Base-by-base conservation (phyloP, 148 eudicot species). In the Nepenthes mirabilis region DNA sequence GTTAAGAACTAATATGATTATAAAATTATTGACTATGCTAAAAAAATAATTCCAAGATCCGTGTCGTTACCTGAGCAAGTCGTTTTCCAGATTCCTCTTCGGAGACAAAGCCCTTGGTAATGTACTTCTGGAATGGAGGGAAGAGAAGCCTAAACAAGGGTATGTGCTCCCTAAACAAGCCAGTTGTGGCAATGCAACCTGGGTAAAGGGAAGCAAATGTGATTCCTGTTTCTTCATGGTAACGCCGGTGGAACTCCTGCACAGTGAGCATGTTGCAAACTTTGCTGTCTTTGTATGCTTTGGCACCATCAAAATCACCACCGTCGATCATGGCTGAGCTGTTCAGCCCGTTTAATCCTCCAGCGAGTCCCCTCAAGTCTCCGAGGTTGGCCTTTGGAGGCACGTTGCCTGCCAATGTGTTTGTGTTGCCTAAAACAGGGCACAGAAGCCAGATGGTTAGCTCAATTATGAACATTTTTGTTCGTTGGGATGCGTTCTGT, bases 251-350 rank as follows among this genome's bases (percentile, higher is more conserved):
- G 70, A 91, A 78, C 65, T 91, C 97, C 71, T 87, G 97, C 95
- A 91, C 2, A 1, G 91, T 91, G 34, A 91, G 97, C 97, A 91
- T 91, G 80, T 91, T 91, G 77, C 97, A 91, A 2, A 91, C 95
- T 75, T 91, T 91, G 79, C 95, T 87, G 74, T 91, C 97, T 59
- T 91, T 91, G 70, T 87, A 91, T 49, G 97, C 97, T 63, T 91
- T 91, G 35, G 97, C 97, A 56, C 97, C 97, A 52, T 91, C 97
- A 64, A 84, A 91, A 10, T 87, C 85, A n/a, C 91, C 97, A 8
- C 97, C 97, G 63, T 91, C 97, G 36, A 91, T 87, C 95, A 91
- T 91, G 59, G 95, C 9, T 6, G 97, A 91, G 66, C 74, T 79
- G 75, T 88, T 85, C 59, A 85, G 36, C 32, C 82, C 85, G 45